A percentile compares a stretch with the other conserved stretches of the same genome.
Conservation (phyloP, 805 yeast genomes). For the Isabelozyma gotoi region DNA sequence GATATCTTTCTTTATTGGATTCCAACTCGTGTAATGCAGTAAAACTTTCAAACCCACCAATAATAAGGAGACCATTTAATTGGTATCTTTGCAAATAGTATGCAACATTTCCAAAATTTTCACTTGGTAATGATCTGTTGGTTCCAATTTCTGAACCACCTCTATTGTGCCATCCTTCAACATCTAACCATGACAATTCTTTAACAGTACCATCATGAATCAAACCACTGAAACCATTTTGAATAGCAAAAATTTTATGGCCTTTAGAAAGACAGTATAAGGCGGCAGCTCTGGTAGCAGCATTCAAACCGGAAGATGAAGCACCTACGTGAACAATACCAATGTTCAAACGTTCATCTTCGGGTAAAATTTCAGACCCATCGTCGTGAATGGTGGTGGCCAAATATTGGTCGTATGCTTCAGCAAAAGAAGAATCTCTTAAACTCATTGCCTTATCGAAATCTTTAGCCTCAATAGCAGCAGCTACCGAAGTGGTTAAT, state of each 20-base stretch:
- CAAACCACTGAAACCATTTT: conserved; percentile 74
- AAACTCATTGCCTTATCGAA: conserved; percentile 69
- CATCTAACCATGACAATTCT: conserved; percentile 63
- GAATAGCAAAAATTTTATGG: conserved; percentile 68
- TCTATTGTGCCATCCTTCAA: conserved; percentile 67
- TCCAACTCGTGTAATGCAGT: conserved; percentile 68
- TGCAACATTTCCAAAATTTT: conserved; percentile 70
- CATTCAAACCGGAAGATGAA: conserved; percentile 75
- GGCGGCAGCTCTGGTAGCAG: conserved; percentile 75
- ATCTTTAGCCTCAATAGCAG: conserved; percentile 62
- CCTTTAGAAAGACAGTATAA: conserved; percentile 75
- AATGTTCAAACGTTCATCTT: conserved; percentile 53
- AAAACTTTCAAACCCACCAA: conserved; percentile 84
- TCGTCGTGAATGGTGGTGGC: conserved; percentile 48
- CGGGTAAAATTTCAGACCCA: conserved; percentile 42
- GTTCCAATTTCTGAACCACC: conserved; percentile 88
- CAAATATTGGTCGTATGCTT: conserved; percentile 60
- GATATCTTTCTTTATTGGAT: conserved; percentile 57
- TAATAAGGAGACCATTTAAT: conserved; percentile 68
- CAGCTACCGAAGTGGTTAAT: conserved; percentile 70
- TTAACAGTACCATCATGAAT: conserved; percentile 61
- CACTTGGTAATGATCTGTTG: conserved; percentile 66
- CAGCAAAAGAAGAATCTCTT: conserved; percentile 70
- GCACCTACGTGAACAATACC: conserved; percentile 80
- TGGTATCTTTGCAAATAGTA: conserved; percentile 67